Evolutionary conservation across 1,284 basidiomycete genomes (phyloP).

Genomic region (Cutaneotrichosporon cyanovorans): DNA sequence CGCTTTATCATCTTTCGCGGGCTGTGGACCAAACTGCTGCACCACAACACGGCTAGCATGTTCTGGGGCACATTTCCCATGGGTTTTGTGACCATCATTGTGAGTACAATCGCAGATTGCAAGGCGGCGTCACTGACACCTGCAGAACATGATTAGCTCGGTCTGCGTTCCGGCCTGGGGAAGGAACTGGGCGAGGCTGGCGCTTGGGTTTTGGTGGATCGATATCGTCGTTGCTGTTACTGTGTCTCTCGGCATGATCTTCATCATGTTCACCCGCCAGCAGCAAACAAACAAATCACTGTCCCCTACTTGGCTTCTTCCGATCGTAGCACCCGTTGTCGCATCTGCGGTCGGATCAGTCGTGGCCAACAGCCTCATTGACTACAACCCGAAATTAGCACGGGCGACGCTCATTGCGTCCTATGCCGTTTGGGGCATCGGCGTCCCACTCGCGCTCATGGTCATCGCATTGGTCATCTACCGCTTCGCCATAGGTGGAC

Average conservation of each 20-base stretch:
- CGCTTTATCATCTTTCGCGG: slow-evolving; percentile 47
- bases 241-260: slow-evolving; percentile 8
- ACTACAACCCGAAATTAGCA: slow-evolving; percentile 51
- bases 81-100: slow-evolving; percentile 60
- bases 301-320: slow-evolving; percentile 61
- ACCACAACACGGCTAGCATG: slow-evolving; percentile 59
- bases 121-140: slow-evolving; percentile 22
- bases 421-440: slow-evolving; percentile 46
- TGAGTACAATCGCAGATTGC: slow-evolving; percentile 12
- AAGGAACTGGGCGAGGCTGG: slow-evolving; percentile 52
- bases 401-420: slow-evolving; percentile 54
- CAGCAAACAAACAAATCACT: slow-evolving; percentile 54
- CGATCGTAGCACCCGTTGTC: slow-evolving; percentile 64
- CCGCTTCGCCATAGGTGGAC: slow-evolving; percentile 45
- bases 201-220: slow-evolving; percentile 70
- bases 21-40: slow-evolving; percentile 14
- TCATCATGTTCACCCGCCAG: slow-evolving; percentile 56
- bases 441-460: slow-evolving; percentile 52
- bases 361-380: slow-evolving; percentile 51
- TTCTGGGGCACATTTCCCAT: slow-evolving; percentile 65
- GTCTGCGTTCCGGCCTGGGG: slow-evolving; percentile 49
- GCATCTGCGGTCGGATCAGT: slow-evolving; percentile 59
- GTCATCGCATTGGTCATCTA: slow-evolving; percentile 54
- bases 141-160: slow-evolving; percentile 48
- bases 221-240: slow-evolving; percentile 54